Evolutionary conservation across 2,329 filamentous ascomycete genomes (phyloP).

Genomic region (Chrysosphaeria jannelii): DNA sequence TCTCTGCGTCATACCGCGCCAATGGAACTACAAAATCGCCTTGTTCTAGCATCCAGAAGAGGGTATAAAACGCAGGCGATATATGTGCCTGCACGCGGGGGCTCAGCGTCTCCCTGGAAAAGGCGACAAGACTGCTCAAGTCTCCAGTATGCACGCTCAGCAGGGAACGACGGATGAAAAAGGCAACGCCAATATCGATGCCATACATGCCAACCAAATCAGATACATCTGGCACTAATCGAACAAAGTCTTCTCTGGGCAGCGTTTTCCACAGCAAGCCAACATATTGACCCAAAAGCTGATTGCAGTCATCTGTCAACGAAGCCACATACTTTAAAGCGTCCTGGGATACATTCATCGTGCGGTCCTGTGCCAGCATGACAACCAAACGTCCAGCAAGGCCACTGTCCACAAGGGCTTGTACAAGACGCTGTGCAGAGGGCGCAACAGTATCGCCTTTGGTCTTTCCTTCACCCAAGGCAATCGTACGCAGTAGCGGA

Average conservation of each 20-base stretch:
- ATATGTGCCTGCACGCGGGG: conserved; percentile 36
- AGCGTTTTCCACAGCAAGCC: conserved; percentile 66
- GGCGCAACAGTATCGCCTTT: too few species aligned
- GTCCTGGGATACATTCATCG: too few species aligned
- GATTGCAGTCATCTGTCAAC: conserved; percentile 70
- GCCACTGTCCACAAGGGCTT: conserved; percentile 44
- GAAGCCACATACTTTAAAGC: conserved; percentile 64
- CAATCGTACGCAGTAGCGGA: conserved; percentile 47
- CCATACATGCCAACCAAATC: conserved; percentile 50
- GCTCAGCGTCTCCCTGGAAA: conserved; percentile 30
- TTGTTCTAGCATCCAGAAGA: conserved; percentile 75
- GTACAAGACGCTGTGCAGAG: conserved; percentile 57
- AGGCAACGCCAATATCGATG: conserved; percentile 52
- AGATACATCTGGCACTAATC: conserved; percentile 42
- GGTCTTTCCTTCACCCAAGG: conserved; percentile 17
- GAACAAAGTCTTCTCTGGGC: conserved; percentile 44
- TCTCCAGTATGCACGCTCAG: too few species aligned
- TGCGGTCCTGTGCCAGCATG: conserved; percentile 66
- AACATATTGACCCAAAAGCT: conserved; percentile 61
- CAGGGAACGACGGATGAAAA: too few species aligned
- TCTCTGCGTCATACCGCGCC: conserved; percentile 50
- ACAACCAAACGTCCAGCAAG: conserved; percentile 65
- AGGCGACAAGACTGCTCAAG: conserved; percentile 40
- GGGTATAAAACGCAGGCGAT: conserved; percentile 55
- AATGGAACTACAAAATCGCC: conserved; percentile 53